Evolutionary conservation across 306 rosid species (phyloP), one percentile per base, ranked within the genome.

Genomic region (Glycine latifolia): DNA sequence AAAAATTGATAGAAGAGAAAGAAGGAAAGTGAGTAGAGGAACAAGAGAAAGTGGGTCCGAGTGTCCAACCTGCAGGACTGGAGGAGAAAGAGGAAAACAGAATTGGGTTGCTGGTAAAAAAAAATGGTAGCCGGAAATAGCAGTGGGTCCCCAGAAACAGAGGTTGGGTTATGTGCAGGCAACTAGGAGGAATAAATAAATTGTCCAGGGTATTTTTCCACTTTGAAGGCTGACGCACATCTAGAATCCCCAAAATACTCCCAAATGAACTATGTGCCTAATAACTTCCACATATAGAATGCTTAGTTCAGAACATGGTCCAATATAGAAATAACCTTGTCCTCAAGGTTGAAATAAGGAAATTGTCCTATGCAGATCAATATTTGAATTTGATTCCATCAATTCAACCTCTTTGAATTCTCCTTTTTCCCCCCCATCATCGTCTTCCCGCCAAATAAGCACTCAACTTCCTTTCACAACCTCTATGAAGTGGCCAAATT

Each of bases 321-420:
- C 16, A 26, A 17, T 58, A 58, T 10, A 17, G 35, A 58, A 16
- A 58, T 33, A 58, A 58, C 63, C 31, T 15, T 59, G 63, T 59
- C 65, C 39, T 3, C 65, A 59, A 20, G 13, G 4, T 5, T 58
- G 63, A 58, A 8, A 58, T 58, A 58, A 58, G 35, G 63, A 16
- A 17, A 15, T 17, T 17, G 63, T 16, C 63, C 63, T 12, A 16
- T 58, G 69, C 69, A 33, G 10, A 33, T 63, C 47, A 13, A 35
- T 17, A 10, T 63, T 62, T 63, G 47, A 63, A 63, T 33, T 63
- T 63, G 46, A 10, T 63, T 63, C 16, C 46, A 63, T 63, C 69
- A 33, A 33, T 62, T 35, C 17, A 63, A 63, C 16, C 16, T n/a
- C 20, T 20, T 20, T 20, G 20, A 20, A 20, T 20, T 20, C 20